Evolutionary conservation across 768 basidiomycete genomes (phyloP), one percentile per base, ranked within the genome.

Genomic region (Termitomyces sp.): DNA sequence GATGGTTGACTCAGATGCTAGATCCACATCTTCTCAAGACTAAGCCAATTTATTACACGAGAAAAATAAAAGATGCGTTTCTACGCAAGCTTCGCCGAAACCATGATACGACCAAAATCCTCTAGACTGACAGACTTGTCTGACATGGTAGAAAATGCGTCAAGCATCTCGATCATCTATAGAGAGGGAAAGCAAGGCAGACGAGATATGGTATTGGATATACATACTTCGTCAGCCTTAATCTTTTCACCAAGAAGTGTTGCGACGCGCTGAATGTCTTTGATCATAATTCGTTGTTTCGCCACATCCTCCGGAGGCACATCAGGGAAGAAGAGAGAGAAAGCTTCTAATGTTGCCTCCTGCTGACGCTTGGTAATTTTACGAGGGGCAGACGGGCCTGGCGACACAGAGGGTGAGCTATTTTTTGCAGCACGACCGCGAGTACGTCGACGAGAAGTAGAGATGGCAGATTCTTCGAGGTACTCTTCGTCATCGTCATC

Each of bases 81-180:
- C 46, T 49, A 66, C 4, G 57, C 79, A 41, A 90, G 69, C 65
- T 76, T 81, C 7, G 87, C 80, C 1, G 76, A 66, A 26, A 84
- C 67, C 85, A 92, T 90, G 83, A 94, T 90, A 22, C 74, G 73
- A 61, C 84, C 81, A 63, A 94, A 94, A 67, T 92, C 89, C 14
- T 73, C 69, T 34, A 92, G 74, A 56, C 69, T 71, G 75, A 93
- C 79, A 3, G 87, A 80, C 66, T 84, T 85, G 68, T 92, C 90
- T 0, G 80, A 72, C 0, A 83, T 79, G 0, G 80, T 83, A 1
- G 91, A 89, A 65, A 90, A 93, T 52, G 78, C 77, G n/a, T 81
- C 79, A 1, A 94, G 74, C 90, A 92, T 93, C 57, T 92, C 89
- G 3, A 86, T 63, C 63, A 90, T 85, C 91, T 92, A 47, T 16